Evolutionary conservation across 208 protist genomes (phyloP), one percentile per base, ranked within the genome.

Genomic region (Trypanosoma lewisi): DNA sequence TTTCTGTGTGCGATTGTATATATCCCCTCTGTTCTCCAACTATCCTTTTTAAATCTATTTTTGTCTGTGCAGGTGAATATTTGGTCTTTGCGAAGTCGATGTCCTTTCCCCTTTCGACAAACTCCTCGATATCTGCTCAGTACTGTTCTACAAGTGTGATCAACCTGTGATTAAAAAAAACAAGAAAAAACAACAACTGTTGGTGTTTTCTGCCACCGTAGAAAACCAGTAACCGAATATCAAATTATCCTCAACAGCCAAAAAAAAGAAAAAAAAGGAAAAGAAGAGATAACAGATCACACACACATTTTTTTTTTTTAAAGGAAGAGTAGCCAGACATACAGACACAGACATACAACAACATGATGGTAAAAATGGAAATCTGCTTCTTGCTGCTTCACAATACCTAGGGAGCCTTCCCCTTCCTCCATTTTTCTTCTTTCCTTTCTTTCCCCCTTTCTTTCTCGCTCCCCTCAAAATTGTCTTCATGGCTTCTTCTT

Each of bases 401-500:
- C 39, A n/a, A 8, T 8, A 12, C 7, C 39, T 44, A 8, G n/a
- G 4, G 4, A 11, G n/a, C 45, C 3, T 50, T 1, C 4, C 17
- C 45, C 1, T 25, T 19, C 6, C 21, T 28, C 6, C 21, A 5
- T 28, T 28, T 50, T 50, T 50, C 25, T 25, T 27, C 23, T 23
- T 25, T 23, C 23, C 5, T 23, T 28, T 50, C 23, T 36, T 50
- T 50, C 21, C 37, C n/a, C 42, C n/a, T 61, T 67, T 53, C 36
- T 34, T 39, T 44, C 64, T 61, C 23, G n/a, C n/a, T n/a, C n/a
- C n/a, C n/a, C n/a, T 57, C 57, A 17, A 1, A 16, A 17, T 16
- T 33, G 8, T 51, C 27, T 2, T 63, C 1, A 2, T 17, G 4
- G 17, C 14, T 19, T 47, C 19, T 61, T 36, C 31, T 14, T 16